These are phyloP conservation scores for Wallacemonas sp. DNA, from an alignment of 208 protist species.

Conservation along the genomic window DNA sequence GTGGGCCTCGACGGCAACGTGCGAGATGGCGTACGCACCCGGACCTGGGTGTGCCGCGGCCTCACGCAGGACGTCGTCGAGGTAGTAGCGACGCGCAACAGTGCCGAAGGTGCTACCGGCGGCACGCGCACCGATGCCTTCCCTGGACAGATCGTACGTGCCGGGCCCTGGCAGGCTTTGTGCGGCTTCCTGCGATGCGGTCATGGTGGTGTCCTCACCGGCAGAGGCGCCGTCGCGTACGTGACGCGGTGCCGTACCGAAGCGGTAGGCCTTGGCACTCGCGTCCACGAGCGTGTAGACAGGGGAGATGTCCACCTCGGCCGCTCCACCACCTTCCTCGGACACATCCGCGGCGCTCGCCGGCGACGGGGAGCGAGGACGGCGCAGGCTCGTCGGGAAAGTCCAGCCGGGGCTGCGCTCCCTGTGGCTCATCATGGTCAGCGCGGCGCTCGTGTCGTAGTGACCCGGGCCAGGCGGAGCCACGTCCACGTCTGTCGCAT, in stretches of 20 bases:
- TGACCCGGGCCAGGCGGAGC: slow-evolving; percentile 26
- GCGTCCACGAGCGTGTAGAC: background rate
- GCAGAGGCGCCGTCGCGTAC: slow-evolving; percentile 4
- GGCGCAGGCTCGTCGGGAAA: slow-evolving; percentile 3
- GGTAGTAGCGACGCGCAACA: slow-evolving; percentile 6
- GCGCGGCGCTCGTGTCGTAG: slow-evolving; percentile 20
- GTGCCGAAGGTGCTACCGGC: background rate
- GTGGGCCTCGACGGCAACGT: background rate
- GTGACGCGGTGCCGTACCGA: slow-evolving; percentile 47
- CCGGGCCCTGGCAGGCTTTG: slow-evolving; percentile 30
- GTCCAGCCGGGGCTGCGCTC: slow-evolving; percentile 32
- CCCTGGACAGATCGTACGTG: slow-evolving; percentile 24
- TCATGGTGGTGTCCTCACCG: too few relatives aligned
- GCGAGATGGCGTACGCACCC: slow-evolving; percentile 29
- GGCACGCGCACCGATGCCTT: background rate
- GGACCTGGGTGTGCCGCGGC: slow-evolving; percentile 31
- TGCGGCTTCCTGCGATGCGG: background rate
- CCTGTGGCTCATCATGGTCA: slow-evolving; percentile 11
- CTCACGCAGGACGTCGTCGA: slow-evolving; percentile 9
- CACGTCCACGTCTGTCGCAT: background rate
- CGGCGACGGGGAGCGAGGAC: background rate
- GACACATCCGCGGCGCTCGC: slow-evolving; percentile 17
- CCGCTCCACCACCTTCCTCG: background rate
- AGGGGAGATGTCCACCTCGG: slow-evolving; percentile 14
- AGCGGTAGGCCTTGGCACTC: slow-evolving; percentile 15